A percentile compares a stretch with the other conserved stretches of the same genome.
Evolutionary conservation across 108 stramenopile species (phyloP).

Genomic region (Licmophora abbreviata): DNA sequence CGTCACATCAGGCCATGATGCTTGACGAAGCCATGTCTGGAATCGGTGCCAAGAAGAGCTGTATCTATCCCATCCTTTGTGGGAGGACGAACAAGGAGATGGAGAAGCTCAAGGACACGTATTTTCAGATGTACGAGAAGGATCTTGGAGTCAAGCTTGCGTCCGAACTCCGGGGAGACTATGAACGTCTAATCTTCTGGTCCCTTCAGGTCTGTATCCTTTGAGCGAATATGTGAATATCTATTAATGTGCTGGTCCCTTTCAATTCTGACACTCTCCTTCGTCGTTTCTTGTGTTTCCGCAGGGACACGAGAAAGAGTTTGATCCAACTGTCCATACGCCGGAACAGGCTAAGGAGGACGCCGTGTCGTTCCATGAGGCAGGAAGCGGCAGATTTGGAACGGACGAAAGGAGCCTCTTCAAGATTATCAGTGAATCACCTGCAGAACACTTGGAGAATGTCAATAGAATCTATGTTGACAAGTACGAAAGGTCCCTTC

Average conservation of each 20-base stretch:
- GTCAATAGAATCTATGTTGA: constrained; percentile 40
- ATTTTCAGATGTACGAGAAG: constrained; percentile 53
- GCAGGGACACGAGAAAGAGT: constrained; percentile 48
- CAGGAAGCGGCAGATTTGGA: constrained; percentile 54
- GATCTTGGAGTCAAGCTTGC: constrained; percentile 39
- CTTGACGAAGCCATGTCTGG: constrained; percentile 56
- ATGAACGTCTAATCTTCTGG: constrained; percentile 39
- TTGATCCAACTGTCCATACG: constrained; percentile 55
- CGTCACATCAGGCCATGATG: too few species aligned
- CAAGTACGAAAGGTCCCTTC: constrained; percentile 51
- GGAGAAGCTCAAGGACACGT: constrained; percentile 54
- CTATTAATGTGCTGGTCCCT: too few species aligned
- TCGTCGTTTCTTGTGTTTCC: too few species aligned
- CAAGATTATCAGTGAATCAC: constrained; percentile 35
- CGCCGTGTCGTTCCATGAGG: constrained; percentile 38
- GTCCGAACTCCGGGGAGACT: constrained; percentile 43
- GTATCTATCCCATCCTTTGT: constrained; percentile 48
- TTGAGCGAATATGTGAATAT: too few species aligned
- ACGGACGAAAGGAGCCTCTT: constrained; percentile 51
- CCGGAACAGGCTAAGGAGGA: constrained; percentile 54
- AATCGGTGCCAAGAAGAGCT: constrained; percentile 40
- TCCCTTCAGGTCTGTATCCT: too few species aligned
- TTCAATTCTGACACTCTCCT: too few species aligned
- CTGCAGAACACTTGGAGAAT: constrained; percentile 27
- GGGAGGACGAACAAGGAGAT: constrained; percentile 64